Percentiles rank a stretch among this genome's conserved stretches.
phyloP scores from a whole-genome alignment of 176 grass and related monocot species.

The Zea mays region Zm-B73-REFERENCE-NAM-5.0 NC_050099.1:68499501-68500000 shows the following conservation, averaged over 20 bases:
- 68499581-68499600: not conserved
- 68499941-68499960: constrained; percentile 86
- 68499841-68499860: constrained; percentile 30
- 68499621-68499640: not conserved
- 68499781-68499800: not conserved
- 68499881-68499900: constrained; percentile 69
- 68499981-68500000: constrained; percentile 32
- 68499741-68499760: not conserved
- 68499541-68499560: not conserved
- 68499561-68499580: not conserved
- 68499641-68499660: not conserved
- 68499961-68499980: constrained; percentile 89
- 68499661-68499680: constrained; percentile 1
- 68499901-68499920: constrained; percentile 63
- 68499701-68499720: not conserved
- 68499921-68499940: constrained; percentile 73
- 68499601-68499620: not conserved
- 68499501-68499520: too few species aligned
- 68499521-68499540: too few species aligned
- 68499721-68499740: not conserved
- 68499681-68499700: constrained; percentile 14
- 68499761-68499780: not conserved
- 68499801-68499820: not conserved
- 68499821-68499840: not conserved
- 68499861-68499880: constrained; percentile 85